phyloP scores from a whole-genome alignment of 2,329 filamentous ascomycete species.

The Cytospora paraplurivora region DNA sequence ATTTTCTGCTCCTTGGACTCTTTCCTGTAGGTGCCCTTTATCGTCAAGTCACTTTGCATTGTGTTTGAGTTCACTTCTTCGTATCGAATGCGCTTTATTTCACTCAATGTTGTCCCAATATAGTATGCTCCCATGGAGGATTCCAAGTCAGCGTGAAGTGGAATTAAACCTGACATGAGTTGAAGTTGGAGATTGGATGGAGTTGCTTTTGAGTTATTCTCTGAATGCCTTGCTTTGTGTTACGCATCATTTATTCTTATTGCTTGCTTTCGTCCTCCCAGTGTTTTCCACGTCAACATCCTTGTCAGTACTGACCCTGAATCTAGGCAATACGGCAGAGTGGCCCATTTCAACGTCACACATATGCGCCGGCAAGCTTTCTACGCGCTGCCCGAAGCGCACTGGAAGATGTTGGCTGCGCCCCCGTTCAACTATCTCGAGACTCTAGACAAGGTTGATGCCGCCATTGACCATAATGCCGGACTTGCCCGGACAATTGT shows the following conservation, averaged over 20 bases:
- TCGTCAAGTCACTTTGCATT: neutral
- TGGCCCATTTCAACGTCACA: slow-evolving; percentile 86
- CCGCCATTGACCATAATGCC: slow-evolving; percentile 86
- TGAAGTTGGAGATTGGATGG: neutral
- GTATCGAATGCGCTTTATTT: neutral
- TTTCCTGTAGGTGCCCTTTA: slow-evolving; percentile 68
- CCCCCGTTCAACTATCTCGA: slow-evolving; percentile 83
- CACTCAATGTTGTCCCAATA: neutral
- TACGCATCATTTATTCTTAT: neutral
- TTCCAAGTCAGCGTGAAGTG: neutral
- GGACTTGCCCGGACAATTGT: slow-evolving; percentile 80
- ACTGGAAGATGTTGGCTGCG: slow-evolving; percentile 80
- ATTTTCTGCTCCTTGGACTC: slow-evolving; percentile 85
- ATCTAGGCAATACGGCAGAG: slow-evolving; percentile 76
- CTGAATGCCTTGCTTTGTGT: neutral
- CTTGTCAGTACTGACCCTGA: slow-evolving; percentile 26
- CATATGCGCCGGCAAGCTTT: slow-evolving; percentile 90
- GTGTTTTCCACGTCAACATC: neutral
- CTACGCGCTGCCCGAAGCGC: slow-evolving; percentile 81
- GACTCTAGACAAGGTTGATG: slow-evolving; percentile 76
- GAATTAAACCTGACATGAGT: neutral
- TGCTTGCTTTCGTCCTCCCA: neutral
- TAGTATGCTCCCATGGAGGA: neutral
- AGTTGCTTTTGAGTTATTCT: neutral
- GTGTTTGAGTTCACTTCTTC: neutral